A percentile compares a stretch with the other conserved stretches of the same genome.
Evolutionary conservation across 352 stramenopile genomes (phyloP).

Genomic region (Hyaloperonospora arabidopsidis): DNA sequence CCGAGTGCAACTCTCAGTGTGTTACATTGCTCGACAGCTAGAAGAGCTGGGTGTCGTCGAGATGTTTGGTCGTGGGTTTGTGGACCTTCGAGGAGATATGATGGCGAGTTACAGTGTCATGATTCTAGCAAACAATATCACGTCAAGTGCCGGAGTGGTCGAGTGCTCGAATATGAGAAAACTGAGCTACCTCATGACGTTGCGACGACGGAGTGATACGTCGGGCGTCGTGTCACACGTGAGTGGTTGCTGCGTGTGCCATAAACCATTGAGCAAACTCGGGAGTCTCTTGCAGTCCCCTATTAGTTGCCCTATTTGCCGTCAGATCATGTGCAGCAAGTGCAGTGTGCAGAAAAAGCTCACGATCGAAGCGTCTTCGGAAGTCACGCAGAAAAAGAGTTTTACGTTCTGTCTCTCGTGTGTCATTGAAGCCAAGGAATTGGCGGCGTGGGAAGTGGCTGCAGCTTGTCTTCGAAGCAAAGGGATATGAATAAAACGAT

Average conservation of each 20-base stretch:
- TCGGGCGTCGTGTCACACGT: background rate
- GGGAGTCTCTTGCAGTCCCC: constrained; percentile 16
- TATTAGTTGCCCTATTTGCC: constrained; percentile 28
- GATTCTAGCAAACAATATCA: constrained; percentile 32
- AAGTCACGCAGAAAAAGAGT: constrained; percentile 42
- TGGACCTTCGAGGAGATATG: constrained; percentile 35
- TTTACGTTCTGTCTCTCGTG: constrained; percentile 51
- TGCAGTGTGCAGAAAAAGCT: constrained; percentile 48
- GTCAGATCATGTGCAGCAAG: constrained; percentile 32
- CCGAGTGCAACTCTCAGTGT: constrained; percentile 35
- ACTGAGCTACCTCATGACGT: constrained; percentile 45
- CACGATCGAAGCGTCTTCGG: constrained; percentile 27
- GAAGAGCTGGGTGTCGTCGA: constrained; percentile 28
- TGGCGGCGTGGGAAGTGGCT: constrained; percentile 42
- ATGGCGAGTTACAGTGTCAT: constrained; percentile 31
- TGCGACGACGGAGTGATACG: constrained; percentile 7
- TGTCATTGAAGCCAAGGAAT: constrained; percentile 36
- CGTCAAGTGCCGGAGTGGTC: constrained; percentile 21
- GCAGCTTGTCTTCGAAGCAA: constrained; percentile 23
- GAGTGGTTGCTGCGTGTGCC: constrained; percentile 24
- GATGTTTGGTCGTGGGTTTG: constrained; percentile 46
- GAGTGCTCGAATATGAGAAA: constrained; percentile 58
- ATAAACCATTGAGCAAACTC: constrained; percentile 26
- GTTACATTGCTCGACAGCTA: constrained; percentile 39
- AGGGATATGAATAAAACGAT: no score